phyloP scores from a whole-genome alignment of 805 yeast species.

The Saturnispora besseyi region DNA sequence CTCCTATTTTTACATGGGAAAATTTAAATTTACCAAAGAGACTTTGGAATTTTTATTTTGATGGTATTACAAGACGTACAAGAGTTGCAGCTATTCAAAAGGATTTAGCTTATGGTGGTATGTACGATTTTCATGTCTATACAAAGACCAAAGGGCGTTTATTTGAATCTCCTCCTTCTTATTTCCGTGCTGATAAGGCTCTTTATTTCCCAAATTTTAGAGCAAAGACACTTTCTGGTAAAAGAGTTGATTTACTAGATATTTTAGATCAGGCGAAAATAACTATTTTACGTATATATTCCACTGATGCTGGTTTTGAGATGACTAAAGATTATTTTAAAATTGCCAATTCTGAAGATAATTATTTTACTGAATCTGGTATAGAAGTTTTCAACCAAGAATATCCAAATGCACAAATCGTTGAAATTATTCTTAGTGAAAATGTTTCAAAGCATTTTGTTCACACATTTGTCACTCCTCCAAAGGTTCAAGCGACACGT shows the following conservation, averaged over 20 bases:
- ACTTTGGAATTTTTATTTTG: conserved; percentile 29
- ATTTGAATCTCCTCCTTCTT: conserved; percentile 73
- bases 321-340: conserved; percentile 55
- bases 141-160: conserved; percentile 76
- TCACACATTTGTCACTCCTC: conserved; percentile 43
- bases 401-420: conserved; percentile 53
- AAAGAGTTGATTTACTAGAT: conserved; percentile 28
- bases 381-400: conserved; percentile 31
- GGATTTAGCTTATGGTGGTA: conserved; percentile 61
- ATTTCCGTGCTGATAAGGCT: conserved; percentile 63
- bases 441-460: conserved; percentile 59
- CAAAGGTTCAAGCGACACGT: conserved; percentile 25
- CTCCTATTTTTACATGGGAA: conserved; percentile 20
- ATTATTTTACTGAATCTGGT: conserved; percentile 33
- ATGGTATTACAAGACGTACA: conserved; percentile 29
- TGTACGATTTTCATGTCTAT: conserved; percentile 54
- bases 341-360: conserved; percentile 32
- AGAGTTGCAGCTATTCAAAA: conserved; percentile 36
- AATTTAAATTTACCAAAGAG: conserved; percentile 25
- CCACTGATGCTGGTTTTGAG: conserved; percentile 62
- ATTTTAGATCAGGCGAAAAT: conserved; percentile 39
- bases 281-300: conserved; percentile 55
- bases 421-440: conserved; percentile 72
- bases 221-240: conserved; percentile 42
- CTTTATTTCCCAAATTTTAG: conserved; percentile 74